A percentile compares a stretch with the other conserved stretches of the same genome.
phyloP scores from a whole-genome alignment of 73 alveolate species.

The Blepharisma japonicum region DNA sequence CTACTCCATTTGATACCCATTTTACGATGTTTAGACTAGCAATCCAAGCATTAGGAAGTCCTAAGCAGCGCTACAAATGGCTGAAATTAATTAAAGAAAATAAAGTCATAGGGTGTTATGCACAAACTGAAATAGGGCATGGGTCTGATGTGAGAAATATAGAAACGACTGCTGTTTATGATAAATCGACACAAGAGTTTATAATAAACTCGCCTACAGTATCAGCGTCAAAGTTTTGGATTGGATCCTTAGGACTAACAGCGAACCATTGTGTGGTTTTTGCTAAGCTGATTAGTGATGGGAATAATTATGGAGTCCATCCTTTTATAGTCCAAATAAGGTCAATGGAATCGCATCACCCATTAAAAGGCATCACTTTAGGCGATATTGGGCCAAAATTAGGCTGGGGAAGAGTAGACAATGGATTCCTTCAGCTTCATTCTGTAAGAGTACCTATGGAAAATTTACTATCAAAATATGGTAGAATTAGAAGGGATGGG shows the following conservation, averaged over 20 bases:
- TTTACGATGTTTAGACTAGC: too few species aligned
- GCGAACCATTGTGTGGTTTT: slow-evolving; percentile 64
- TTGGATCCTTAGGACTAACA: slow-evolving; percentile 62
- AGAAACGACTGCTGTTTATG: slow-evolving; percentile 74
- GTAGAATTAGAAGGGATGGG: slow-evolving; percentile 65
- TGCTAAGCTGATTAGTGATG: slow-evolving; percentile 65
- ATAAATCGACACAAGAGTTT: slow-evolving; percentile 52
- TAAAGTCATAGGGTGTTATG: slow-evolving; percentile 60
- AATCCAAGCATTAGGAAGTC: too few species aligned
- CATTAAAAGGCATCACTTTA: slow-evolving; percentile 67
- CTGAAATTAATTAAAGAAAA: too few species aligned
- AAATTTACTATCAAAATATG: slow-evolving; percentile 70
- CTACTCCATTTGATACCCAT: too few species aligned
- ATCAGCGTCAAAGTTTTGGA: slow-evolving; percentile 64
- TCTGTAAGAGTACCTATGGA: slow-evolving; percentile 83
- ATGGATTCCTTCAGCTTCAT: slow-evolving; percentile 71
- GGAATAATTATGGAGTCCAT: slow-evolving; percentile 66
- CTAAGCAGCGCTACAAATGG: too few species aligned
- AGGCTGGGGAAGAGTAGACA: slow-evolving; percentile 78
- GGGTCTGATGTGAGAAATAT: slow-evolving; percentile 76
- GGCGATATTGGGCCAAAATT: slow-evolving; percentile 94
- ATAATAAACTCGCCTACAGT: slow-evolving; percentile 53
- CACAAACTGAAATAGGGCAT: slow-evolving; percentile 84
- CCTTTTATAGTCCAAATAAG: slow-evolving; percentile 82
- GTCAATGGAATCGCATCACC: slow-evolving; percentile 58